Percentiles rank a stretch among this genome's conserved stretches.
Evolutionary conservation across 192 early-diverging fungal genomes (phyloP).

Genomic region (Helicostylum pulchrum): DNA sequence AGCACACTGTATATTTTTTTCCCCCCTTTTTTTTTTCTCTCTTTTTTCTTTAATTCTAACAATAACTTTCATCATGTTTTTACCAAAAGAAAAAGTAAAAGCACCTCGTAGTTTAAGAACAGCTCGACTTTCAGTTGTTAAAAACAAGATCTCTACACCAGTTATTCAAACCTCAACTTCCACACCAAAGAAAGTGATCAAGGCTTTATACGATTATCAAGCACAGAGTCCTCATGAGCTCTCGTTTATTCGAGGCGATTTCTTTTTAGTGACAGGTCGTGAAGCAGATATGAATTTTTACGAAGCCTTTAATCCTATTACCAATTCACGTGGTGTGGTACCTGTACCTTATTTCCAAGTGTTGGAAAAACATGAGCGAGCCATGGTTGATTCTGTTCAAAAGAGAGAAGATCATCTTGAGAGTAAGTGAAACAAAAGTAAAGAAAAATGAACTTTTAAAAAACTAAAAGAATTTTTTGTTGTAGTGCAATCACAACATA

Average conservation of each 20-base stretch:
- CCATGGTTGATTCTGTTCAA: slow-evolving; percentile 18
- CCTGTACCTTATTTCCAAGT: slow-evolving; percentile 73
- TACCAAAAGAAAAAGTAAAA: slow-evolving; percentile 26
- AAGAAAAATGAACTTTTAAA: background rate
- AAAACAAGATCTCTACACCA: slow-evolving; percentile 35
- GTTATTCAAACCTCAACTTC: slow-evolving; percentile 24
- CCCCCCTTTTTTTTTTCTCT: too few species aligned
- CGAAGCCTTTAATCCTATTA: slow-evolving; percentile 71
- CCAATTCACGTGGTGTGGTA: slow-evolving; percentile 65
- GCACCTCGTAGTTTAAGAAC: slow-evolving; percentile 23
- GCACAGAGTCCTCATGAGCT: slow-evolving; percentile 58
- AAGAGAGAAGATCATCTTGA: background rate
- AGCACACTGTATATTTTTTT: too few species aligned
- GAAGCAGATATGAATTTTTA: slow-evolving; percentile 72
- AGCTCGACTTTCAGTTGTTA: slow-evolving; percentile 25
- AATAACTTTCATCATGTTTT: slow-evolving; percentile 1
- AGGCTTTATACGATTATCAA: slow-evolving; percentile 64
- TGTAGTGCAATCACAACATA: background rate
- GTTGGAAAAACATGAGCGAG: slow-evolving; percentile 48
- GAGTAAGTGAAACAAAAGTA: too few species aligned
- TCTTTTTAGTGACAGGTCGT: slow-evolving; percentile 62
- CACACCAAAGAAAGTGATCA: slow-evolving; percentile 70
- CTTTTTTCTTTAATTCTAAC: too few species aligned
- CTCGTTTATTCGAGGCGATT: slow-evolving; percentile 74
- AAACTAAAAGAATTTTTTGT: too few species aligned